These are phyloP conservation scores for Uromyces viciae-fabae DNA, from an alignment of 1,284 basidiomycete genomes.

Conservation along the genomic window DNA sequence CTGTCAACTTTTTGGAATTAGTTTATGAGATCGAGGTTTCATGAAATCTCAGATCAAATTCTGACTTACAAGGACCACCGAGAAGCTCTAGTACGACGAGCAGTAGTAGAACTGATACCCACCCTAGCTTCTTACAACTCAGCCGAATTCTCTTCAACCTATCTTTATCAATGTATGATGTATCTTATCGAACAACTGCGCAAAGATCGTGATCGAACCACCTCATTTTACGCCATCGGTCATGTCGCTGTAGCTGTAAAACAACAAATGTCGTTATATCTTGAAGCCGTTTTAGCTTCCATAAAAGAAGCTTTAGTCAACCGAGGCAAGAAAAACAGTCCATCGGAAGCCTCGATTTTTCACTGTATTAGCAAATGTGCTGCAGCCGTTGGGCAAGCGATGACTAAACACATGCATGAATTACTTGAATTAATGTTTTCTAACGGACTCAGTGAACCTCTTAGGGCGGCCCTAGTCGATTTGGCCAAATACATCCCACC, in stretches of 20 bases:
- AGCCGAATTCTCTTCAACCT: conserved; percentile 80
- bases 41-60: conserved; percentile 85
- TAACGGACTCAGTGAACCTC: conserved; percentile 83
- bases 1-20: conserved; percentile 53
- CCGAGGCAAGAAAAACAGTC: conserved; percentile 85
- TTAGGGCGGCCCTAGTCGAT: conserved; percentile 77
- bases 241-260: conserved; percentile 87
- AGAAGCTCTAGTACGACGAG: conserved; percentile 79
- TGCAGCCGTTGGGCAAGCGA: conserved; percentile 86
- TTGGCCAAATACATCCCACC: conserved; percentile 88
- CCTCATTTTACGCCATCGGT: conserved; percentile 93
- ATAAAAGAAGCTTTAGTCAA: conserved; percentile 83
- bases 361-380: conserved; percentile 97
- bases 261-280: conserved; percentile 90
- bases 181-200: conserved; percentile 82
- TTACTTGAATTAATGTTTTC: conserved; percentile 95
- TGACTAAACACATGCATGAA: conserved; percentile 93
- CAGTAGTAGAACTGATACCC: conserved; percentile 89
- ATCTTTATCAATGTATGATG: conserved; percentile 84
- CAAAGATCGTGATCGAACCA: conserved; percentile 81
- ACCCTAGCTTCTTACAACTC: conserved; percentile 91
- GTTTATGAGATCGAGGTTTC: conserved; percentile 90
- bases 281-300: conserved; percentile 84
- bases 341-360: conserved; percentile 91
- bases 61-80: conserved; percentile 81